Evolutionary conservation across 345 rosid species (phyloP).

Genomic region (Bretschneidera sinensis): DNA sequence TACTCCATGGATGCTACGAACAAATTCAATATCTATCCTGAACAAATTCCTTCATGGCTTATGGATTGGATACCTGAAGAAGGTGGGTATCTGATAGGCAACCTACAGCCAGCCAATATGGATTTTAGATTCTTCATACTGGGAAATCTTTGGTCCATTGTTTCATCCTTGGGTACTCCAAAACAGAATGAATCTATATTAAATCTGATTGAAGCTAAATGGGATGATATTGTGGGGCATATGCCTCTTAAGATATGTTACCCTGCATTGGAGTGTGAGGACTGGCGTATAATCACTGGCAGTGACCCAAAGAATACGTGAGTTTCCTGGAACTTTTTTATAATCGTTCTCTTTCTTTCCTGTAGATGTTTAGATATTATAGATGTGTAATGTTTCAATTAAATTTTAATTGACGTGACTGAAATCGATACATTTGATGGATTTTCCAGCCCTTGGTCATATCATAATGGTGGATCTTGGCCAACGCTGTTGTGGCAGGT

Average conservation of each 20-base stretch:
- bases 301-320: conserved; percentile 97
- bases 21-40: conserved; percentile 88
- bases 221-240: conserved; percentile 72
- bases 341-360: not conserved
- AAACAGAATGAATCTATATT: conserved; percentile 69
- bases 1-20: conserved; percentile 79
- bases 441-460: conserved; percentile 87
- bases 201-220: conserved; percentile 67
- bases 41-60: conserved; percentile 82
- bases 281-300: conserved; percentile 95
- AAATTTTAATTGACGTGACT: not conserved
- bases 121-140: conserved; percentile 84
- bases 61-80: conserved; percentile 87
- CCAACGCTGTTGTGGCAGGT: conserved; percentile 99
- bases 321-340: conserved; percentile 24
- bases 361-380: not conserved
- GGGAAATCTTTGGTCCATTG: conserved; percentile 79
- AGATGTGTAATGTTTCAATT: not conserved
- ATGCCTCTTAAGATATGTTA: conserved; percentile 94
- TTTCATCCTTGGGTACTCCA: conserved; percentile 75
- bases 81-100: conserved; percentile 80
- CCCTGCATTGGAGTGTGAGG: conserved; percentile 83
- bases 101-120: conserved; percentile 84
- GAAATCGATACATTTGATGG: conserved; percentile 14
- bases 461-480: conserved; percentile 99